phyloP scores from a whole-genome alignment of 1,284 basidiomycete genomes.

The Marasmius fiardii region DNA sequence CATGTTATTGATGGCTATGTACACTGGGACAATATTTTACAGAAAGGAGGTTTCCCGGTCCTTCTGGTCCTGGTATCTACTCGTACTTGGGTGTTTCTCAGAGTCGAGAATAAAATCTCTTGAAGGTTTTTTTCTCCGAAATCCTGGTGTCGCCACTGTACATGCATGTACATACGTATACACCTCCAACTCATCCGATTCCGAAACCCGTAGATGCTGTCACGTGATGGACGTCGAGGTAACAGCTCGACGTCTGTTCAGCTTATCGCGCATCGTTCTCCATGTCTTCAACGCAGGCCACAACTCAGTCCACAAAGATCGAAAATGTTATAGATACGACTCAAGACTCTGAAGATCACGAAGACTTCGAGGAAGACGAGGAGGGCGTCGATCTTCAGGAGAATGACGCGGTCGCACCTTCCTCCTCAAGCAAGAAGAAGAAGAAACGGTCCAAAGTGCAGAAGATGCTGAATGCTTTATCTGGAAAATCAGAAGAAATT shows the following conservation, averaged over 20 bases:
- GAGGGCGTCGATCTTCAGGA: conserved; percentile 25
- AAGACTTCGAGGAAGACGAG: conserved; percentile 34
- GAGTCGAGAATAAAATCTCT: too few species aligned
- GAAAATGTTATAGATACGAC: conserved; percentile 42
- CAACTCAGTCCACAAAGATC: conserved; percentile 32
- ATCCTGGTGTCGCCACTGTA: too few species aligned
- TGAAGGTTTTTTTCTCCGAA: too few species aligned
- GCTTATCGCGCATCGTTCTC: neutral
- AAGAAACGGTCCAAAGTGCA: conserved; percentile 70
- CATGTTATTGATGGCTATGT: too few species aligned
- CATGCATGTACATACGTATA: too few species aligned
- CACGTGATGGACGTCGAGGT: too few species aligned
- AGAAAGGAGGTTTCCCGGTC: too few species aligned
- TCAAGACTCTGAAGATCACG: conserved; percentile 23
- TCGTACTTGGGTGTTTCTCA: too few species aligned
- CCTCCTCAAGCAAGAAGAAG: conserved; percentile 65
- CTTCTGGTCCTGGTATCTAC: too few species aligned
- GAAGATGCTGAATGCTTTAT: conserved; percentile 49
- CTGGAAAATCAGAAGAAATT: conserved; percentile 45
- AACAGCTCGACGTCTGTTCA: neutral
- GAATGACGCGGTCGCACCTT: conserved; percentile 18
- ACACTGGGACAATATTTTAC: too few species aligned
- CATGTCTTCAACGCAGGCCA: conserved; percentile 23
- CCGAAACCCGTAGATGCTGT: too few species aligned
- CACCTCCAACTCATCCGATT: too few species aligned